phyloP scores from a whole-genome alignment of 2,329 filamentous ascomycete genomes.

The Camptophora hylomeconis region DNA sequence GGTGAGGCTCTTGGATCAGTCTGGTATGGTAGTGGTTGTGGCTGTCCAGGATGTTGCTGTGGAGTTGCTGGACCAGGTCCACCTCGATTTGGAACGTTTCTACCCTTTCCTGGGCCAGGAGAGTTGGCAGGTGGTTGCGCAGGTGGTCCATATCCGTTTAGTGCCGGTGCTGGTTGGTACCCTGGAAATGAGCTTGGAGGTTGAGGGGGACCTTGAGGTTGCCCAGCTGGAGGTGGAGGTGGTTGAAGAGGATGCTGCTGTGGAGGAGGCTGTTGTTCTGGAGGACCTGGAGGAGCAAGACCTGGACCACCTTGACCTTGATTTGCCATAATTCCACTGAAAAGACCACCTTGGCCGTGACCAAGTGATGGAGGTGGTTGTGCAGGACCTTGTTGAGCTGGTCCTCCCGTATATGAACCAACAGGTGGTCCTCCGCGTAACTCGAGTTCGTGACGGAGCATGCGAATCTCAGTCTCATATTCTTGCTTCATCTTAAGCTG shows the following conservation, averaged over 20 bases:
- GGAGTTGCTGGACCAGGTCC: slow-evolving; percentile 65
- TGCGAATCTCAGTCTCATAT: slow-evolving; percentile 82
- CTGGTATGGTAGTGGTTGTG: slow-evolving; percentile 47
- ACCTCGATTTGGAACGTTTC: slow-evolving; percentile 44
- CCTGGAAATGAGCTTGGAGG: slow-evolving; percentile 62
- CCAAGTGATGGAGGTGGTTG: slow-evolving; percentile 78
- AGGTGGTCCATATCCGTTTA: slow-evolving; percentile 67
- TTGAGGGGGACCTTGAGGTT: slow-evolving; percentile 49
- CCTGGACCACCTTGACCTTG: slow-evolving; percentile 73
- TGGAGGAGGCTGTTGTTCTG: slow-evolving; percentile 47
- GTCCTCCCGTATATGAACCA: slow-evolving; percentile 54
- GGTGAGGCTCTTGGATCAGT: slow-evolving; percentile 72
- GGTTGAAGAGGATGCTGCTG: slow-evolving; percentile 45
- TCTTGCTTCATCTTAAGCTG: slow-evolving; percentile 84
- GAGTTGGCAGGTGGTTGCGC: slow-evolving; percentile 75
- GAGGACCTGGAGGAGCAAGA: slow-evolving; percentile 66
- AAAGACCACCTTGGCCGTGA: slow-evolving; percentile 77
- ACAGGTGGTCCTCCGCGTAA: slow-evolving; percentile 49
- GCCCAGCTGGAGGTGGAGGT: slow-evolving; percentile 30
- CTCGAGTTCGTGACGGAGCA: slow-evolving; percentile 79
- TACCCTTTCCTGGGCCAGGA: slow-evolving; percentile 67
- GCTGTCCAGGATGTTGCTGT: slow-evolving; percentile 68
- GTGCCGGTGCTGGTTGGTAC: slow-evolving; percentile 49
- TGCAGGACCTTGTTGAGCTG: slow-evolving; percentile 63
- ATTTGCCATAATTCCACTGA: slow-evolving; percentile 91